Percentiles rank a stretch among this genome's conserved stretches.
phyloP scores from a whole-genome alignment of 768 basidiomycete genomes.

The Rhizopogon vesiculosus region DNA sequence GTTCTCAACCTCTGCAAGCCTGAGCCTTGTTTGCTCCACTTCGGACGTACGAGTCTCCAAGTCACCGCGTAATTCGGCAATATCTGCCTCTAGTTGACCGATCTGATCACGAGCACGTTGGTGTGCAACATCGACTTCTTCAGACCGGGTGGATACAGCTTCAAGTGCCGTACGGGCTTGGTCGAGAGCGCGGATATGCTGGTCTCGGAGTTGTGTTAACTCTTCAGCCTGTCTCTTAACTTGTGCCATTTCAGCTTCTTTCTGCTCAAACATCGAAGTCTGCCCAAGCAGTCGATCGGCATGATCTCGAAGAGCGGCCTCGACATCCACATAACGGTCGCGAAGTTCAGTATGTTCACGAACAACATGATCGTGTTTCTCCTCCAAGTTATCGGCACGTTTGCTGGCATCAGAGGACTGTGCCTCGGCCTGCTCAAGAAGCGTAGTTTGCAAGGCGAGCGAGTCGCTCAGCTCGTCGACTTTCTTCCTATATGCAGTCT shows the following conservation, averaged over 20 bases:
- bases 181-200: slow-evolving; percentile 84
- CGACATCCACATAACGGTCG: slow-evolving; percentile 52
- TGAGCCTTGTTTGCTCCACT: slow-evolving; percentile 59
- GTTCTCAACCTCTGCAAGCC: slow-evolving; percentile 80
- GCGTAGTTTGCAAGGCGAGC: slow-evolving; percentile 68
- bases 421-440: slow-evolving; percentile 76
- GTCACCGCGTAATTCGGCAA: slow-evolving; percentile 77
- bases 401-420: slow-evolving; percentile 69
- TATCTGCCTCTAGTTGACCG: slow-evolving; percentile 64
- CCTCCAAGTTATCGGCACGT: slow-evolving; percentile 73
- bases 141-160: slow-evolving; percentile 69
- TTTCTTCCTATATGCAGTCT: slow-evolving; percentile 63
- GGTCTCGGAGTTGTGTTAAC: slow-evolving; percentile 63
- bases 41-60: slow-evolving; percentile 73
- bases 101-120: slow-evolving; percentile 68
- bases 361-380: slow-evolving; percentile 55
- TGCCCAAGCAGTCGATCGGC: slow-evolving; percentile 69
- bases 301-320: slow-evolving; percentile 70
- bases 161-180: slow-evolving; percentile 77
- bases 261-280: slow-evolving; percentile 69
- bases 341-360: slow-evolving; percentile 71
- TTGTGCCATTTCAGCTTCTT: slow-evolving; percentile 70
- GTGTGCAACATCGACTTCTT: slow-evolving; percentile 75
- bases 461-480: slow-evolving; percentile 69
- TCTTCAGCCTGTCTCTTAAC: slow-evolving; percentile 69